Evolutionary conservation across 192 early-diverging fungal genomes (phyloP).

Genomic region (Geranomyces variabilis): DNA sequence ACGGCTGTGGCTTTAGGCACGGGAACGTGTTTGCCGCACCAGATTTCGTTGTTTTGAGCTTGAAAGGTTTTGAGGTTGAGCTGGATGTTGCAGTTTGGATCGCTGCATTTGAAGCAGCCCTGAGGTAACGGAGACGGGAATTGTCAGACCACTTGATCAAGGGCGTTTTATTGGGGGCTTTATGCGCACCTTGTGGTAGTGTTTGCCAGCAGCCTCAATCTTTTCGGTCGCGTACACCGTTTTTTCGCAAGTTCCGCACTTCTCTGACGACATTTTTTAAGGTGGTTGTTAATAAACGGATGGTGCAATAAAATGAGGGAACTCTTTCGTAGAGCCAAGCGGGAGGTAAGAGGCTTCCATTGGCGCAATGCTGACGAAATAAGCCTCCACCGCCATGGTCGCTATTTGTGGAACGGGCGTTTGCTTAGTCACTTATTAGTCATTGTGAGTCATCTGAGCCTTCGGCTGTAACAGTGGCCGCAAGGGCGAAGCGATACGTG

Average conservation of each 20-base stretch:
- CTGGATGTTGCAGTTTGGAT: constrained; percentile 41
- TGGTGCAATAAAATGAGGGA: no score
- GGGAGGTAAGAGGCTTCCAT: no score
- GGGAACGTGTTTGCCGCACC: constrained; percentile 46
- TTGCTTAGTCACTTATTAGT: no score
- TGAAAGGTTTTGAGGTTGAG: constrained; percentile 50
- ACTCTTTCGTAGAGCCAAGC: no score
- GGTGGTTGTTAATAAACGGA: no score
- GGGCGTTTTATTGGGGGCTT: not conserved
- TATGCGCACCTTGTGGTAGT: constrained; percentile 41
- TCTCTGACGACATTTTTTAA: constrained; percentile 39
- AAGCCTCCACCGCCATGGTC: no score
- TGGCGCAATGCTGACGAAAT: no score
- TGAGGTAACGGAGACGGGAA: not conserved
- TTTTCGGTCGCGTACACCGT: constrained; percentile 51
- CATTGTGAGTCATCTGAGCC: no score
- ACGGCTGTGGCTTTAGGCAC: constrained; percentile 41
- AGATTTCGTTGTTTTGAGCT: constrained; percentile 37
- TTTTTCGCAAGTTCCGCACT: constrained; percentile 43
- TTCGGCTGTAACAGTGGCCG: no score
- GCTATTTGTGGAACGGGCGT: no score
- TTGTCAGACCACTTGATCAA: not conserved
- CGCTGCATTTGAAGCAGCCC: constrained; percentile 54
- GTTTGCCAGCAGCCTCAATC: constrained; percentile 45
- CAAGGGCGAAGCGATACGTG: no score